Evolutionary conservation across 1,284 basidiomycete species (phyloP).

Genomic region (Malassezia psittaci): DNA sequence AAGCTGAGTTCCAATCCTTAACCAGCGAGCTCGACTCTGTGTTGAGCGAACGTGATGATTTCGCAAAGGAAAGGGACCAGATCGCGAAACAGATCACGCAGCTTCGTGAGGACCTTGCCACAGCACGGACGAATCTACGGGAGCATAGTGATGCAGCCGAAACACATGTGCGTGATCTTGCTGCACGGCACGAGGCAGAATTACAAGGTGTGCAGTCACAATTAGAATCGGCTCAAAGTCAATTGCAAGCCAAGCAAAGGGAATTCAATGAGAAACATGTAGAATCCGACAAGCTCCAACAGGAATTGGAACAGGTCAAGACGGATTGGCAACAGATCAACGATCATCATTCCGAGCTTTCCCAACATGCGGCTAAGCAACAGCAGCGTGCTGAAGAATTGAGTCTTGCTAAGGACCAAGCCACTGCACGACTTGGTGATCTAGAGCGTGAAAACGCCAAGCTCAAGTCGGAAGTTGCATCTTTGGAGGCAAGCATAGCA

Average conservation of each 20-base stretch:
- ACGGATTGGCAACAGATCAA: neutral
- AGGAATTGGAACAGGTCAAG: neutral
- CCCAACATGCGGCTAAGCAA: neutral
- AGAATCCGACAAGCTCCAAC: neutral
- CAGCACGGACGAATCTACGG: neutral
- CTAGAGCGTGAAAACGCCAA: neutral
- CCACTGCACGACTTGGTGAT: neutral
- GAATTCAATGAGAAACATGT: neutral
- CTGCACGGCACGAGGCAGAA: slow-evolving; percentile 12
- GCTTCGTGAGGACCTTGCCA: slow-evolving; percentile 1
- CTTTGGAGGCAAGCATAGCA: slow-evolving; percentile 42
- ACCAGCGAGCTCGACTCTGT: slow-evolving; percentile 41
- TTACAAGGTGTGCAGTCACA: slow-evolving; percentile 1
- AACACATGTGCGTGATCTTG: slow-evolving; percentile 11
- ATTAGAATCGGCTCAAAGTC: neutral
- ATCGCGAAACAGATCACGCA: slow-evolving; percentile 31
- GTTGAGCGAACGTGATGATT: neutral
- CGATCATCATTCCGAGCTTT: neutral
- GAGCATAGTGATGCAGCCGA: slow-evolving; percentile 11
- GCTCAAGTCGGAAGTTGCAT: slow-evolving; percentile 15
- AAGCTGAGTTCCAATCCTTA: slow-evolving; percentile 19
- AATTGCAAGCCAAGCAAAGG: neutral
- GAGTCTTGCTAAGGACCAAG: neutral
- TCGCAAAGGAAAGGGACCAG: slow-evolving; percentile 47
- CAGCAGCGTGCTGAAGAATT: neutral